A percentile compares a stretch with the other conserved stretches of the same genome.
Evolutionary conservation across 75 land plant genomes (phyloP).

Genomic region (Picea sitchensis): DNA sequence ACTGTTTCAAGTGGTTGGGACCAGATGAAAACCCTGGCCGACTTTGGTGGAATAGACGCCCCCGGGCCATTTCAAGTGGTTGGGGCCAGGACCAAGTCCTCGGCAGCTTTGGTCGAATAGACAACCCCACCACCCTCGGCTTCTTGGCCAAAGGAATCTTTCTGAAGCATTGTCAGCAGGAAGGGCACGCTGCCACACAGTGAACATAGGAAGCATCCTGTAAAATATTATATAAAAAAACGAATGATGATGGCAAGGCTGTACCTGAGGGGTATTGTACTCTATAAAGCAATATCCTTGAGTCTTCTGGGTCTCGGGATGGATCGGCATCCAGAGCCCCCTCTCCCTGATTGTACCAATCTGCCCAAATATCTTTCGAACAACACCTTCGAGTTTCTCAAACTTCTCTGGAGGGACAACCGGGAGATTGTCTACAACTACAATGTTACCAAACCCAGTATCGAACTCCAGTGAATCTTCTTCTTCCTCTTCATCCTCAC

Average conservation of each 20-base stretch:
- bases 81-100: no score
- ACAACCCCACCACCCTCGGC: no score
- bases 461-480: constrained; percentile 63
- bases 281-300: constrained; percentile 89
- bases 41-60: no score
- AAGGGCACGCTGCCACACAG: no score
- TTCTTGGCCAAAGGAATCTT: no score
- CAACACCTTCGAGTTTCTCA: constrained; percentile 85
- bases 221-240: no score
- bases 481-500: constrained; percentile 75
- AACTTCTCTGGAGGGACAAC: constrained; percentile 78
- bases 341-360: constrained; percentile 77
- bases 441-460: constrained; percentile 62
- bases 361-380: constrained; percentile 86
- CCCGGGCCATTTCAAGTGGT: no score
- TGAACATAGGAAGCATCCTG: no score
- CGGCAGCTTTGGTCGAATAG: no score
- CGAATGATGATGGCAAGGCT: neutral
- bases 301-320: constrained; percentile 63
- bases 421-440: constrained; percentile 83
- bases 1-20: no score
- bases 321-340: constrained; percentile 82
- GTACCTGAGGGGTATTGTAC: constrained; percentile 78
- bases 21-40: no score
- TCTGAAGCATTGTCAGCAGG: no score